These are phyloP conservation scores for Candida dubliniensis DNA, from an alignment of 1,139 yeast genomes.

Conservation along the genomic window DNA sequence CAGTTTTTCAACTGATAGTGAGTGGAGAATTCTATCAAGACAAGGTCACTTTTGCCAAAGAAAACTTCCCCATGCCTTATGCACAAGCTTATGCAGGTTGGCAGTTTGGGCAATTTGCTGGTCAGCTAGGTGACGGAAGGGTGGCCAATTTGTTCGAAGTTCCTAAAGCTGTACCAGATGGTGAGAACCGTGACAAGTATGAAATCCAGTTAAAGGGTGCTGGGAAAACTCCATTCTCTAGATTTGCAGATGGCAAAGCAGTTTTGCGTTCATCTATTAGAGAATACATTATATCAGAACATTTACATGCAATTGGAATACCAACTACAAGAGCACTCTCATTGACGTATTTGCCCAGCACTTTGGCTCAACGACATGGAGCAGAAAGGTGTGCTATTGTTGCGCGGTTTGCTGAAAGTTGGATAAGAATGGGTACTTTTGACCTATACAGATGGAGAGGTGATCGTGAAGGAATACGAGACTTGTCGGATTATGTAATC, in stretches of 20 bases:
- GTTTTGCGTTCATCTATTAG: constrained; percentile 83
- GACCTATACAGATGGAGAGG: constrained; percentile 78
- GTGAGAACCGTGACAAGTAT: constrained; percentile 34
- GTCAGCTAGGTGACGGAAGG: constrained; percentile 95
- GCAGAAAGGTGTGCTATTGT: constrained; percentile 86
- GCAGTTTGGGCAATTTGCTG: constrained; percentile 96
- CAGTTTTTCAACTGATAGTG: constrained; percentile 55
- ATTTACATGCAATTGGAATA: constrained; percentile 75
- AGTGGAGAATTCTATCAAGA: constrained; percentile 55
- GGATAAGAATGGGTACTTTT: constrained; percentile 91
- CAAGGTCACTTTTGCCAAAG: constrained; percentile 27
- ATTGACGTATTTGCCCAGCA: constrained; percentile 67
- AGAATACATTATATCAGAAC: constrained; percentile 85
- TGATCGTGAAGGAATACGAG: constrained; percentile 60
- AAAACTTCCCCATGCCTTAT: constrained; percentile 67
- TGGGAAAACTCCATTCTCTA: constrained; percentile 85
- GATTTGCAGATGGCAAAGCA: constrained; percentile 97
- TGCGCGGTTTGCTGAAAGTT: constrained; percentile 77
- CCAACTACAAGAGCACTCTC: constrained; percentile 87
- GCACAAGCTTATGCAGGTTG: constrained; percentile 94
- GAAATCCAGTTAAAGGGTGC: constrained; percentile 89
- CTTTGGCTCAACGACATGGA: constrained; percentile 69
- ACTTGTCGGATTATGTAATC: constrained; percentile 72
- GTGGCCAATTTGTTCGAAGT: constrained; percentile 80
- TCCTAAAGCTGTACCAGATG: constrained; percentile 31